phyloP scores from a whole-genome alignment of 257 asterid genomes.

The Nicotiana noctiflora region DNA sequence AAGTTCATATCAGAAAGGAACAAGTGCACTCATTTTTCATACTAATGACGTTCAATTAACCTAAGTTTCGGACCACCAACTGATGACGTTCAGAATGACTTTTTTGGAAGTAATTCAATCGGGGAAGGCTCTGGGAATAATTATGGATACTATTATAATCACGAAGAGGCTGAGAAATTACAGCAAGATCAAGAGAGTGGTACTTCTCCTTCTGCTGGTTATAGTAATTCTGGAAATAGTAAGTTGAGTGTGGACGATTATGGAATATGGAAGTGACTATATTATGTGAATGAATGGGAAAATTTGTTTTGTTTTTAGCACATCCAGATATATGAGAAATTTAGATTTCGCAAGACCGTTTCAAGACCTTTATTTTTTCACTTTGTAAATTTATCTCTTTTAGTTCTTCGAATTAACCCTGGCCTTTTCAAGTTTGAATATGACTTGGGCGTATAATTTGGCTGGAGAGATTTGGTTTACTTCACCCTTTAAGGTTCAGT shows the following conservation, averaged over 20 bases:
- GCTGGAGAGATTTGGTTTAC: too few species aligned
- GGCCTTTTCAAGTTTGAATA: too few species aligned
- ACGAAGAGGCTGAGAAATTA: not conserved
- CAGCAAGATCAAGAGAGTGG: not conserved
- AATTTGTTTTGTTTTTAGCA: not conserved
- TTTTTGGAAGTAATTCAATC: not conserved
- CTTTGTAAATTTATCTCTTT: not conserved
- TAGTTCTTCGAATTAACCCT: too few species aligned
- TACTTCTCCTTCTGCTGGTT: not conserved
- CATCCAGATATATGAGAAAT: not conserved
- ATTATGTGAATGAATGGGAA: not conserved
- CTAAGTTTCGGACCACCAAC: slow-evolving; percentile 34
- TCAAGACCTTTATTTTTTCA: not conserved
- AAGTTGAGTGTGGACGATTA: slow-evolving; percentile 7
- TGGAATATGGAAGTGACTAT: not conserved
- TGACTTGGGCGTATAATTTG: too few species aligned
- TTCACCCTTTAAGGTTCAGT: too few species aligned
- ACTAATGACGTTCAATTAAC: slow-evolving; percentile 47
- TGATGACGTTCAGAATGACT: not conserved
- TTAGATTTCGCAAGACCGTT: not conserved
- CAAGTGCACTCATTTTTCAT: too few species aligned
- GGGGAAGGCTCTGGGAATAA: not conserved
- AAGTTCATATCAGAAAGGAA: too few species aligned
- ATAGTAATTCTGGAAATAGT: slow-evolving; percentile 2
- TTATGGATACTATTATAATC: not conserved